Conservation (phyloP, 2,329 filamentous ascomycete species). For the Aspergillus sp. region DNA sequence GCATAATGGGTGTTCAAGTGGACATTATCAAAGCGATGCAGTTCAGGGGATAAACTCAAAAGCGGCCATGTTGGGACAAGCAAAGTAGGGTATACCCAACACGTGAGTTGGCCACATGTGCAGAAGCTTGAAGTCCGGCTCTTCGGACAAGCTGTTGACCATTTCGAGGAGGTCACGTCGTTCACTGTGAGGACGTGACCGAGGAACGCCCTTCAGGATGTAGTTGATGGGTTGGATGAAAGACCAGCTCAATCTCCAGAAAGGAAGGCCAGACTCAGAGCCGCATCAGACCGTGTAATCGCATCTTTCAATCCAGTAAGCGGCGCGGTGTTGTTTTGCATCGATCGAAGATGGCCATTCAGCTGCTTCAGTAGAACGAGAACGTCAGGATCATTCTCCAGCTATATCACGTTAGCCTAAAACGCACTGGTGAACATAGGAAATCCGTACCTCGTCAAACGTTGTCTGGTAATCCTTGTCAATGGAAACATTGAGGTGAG, state of each 20-base stretch:
- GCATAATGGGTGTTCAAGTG: too few species aligned
- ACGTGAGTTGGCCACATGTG: too few species aligned
- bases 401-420: slow-evolving; percentile 23
- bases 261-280: slow-evolving; percentile 28
- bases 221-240: not conserved
- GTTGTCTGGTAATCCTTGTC: slow-evolving; percentile 22
- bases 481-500: slow-evolving; percentile 28
- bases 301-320: slow-evolving; percentile 36
- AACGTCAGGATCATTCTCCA: slow-evolving; percentile 37
- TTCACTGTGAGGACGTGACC: too few species aligned
- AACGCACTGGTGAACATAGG: not conserved
- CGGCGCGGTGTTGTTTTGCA: slow-evolving; percentile 41
- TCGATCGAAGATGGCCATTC: slow-evolving; percentile 43
- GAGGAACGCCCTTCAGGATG: too few species aligned
- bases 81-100: too few species aligned
- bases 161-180: too few species aligned
- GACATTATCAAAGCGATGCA: too few species aligned
- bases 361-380: slow-evolving; percentile 37
- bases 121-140: too few species aligned
- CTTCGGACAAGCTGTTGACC: too few species aligned
- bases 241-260: slow-evolving; percentile 30
- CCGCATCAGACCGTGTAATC: slow-evolving; percentile 36
- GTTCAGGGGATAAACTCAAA: too few species aligned
- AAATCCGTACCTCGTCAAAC: slow-evolving; percentile 32
- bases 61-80: too few species aligned